A percentile compares a stretch with the other conserved stretches of the same genome.
phyloP scores from a whole-genome alignment of 225 moss, liverwort and hornwort genomes.

The Neckera pumila region DNA sequence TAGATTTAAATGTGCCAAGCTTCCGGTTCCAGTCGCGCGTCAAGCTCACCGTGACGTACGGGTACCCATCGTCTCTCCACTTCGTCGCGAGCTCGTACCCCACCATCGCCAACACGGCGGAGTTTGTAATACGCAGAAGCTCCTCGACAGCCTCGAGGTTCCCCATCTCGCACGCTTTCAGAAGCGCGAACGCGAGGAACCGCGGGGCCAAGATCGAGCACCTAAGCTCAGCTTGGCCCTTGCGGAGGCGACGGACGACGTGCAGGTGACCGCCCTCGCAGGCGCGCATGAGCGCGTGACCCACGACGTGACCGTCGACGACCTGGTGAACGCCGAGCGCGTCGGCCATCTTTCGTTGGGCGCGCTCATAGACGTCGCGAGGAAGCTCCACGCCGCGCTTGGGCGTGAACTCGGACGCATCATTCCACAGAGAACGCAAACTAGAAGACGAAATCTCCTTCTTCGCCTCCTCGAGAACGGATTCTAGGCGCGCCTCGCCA shows the following conservation, averaged over 20 bases:
- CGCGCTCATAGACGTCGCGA: constrained; percentile 6
- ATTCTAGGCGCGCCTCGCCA: not conserved
- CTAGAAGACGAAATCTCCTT: constrained; percentile 5
- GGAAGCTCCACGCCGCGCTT: not conserved
- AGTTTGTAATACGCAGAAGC: constrained; percentile 7
- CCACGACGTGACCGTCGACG: constrained; percentile 26
- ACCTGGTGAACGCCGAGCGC: constrained; percentile 1
- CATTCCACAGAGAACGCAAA: constrained; percentile 5
- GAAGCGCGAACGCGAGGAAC: constrained; percentile 31
- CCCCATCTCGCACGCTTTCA: constrained; percentile 25
- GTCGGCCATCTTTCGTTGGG: constrained; percentile 4
- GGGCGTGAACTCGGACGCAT: constrained; percentile 19
- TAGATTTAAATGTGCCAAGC: not conserved
- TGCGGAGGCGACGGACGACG: constrained; percentile 16
- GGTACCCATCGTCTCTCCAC: constrained; percentile 14
- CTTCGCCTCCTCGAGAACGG: constrained; percentile 11
- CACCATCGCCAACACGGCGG: constrained; percentile 17
- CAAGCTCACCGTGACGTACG: not conserved
- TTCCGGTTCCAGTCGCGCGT: constrained; percentile 12
- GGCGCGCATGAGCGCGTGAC: constrained; percentile 37
- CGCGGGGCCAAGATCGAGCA: constrained; percentile 21
- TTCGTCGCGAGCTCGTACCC: constrained; percentile 30
- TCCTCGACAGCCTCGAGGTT: constrained; percentile 12
- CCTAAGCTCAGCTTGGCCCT: constrained; percentile 10
- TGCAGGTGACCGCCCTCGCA: constrained; percentile 10